Evolutionary conservation across 768 basidiomycete genomes (phyloP), one percentile per base, ranked within the genome.

Genomic region (Calocera cornea): DNA sequence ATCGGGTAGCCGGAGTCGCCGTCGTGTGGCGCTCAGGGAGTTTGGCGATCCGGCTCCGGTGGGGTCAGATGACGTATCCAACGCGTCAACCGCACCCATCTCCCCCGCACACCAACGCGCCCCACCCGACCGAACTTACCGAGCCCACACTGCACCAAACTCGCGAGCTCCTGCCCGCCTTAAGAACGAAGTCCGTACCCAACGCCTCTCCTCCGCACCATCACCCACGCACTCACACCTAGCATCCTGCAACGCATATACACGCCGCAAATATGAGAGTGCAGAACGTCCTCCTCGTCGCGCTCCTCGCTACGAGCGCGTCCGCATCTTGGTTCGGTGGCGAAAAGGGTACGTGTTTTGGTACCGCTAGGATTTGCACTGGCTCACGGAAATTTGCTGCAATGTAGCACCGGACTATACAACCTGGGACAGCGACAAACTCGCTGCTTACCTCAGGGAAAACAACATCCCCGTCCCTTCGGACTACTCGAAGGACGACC

Each of bases 391-490:
- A 76, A 77, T 77, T 24, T 68, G 34, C 41, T 34, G n/a, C n/a
- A 19, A 29, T 60, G 27, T 70, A 19, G 69, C 70, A 50, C 67
- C 72, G 73, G 80, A 78, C 68, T 81, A 79, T 64, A 69, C 73
- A 29, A 75, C 71, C 65, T 93, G 91, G 92, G 85, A 87, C 1
- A 74, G 81, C 31, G 75, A 80, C 11, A 81, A 92, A 69, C 82
- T 92, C 33, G 79, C 82, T 68, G 75, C 80, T 34, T 92, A 89
- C 87, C 84, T 92, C 66, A 79, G 84, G 49, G 81, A 84, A 0
- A 87, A 88, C 76, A 80, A 82, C 68, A 80, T 90, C 72, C 77
- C 81, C 2, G 74, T 84, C 22, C 85, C 86, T 2, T 69, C 79
- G n/a, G 76, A 78, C 67, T 73, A 76, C 71, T 36, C 81, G 78